These are phyloP conservation scores for Ogataea haglerorum DNA, from an alignment of 805 yeast genomes.

Conservation along the genomic window DNA sequence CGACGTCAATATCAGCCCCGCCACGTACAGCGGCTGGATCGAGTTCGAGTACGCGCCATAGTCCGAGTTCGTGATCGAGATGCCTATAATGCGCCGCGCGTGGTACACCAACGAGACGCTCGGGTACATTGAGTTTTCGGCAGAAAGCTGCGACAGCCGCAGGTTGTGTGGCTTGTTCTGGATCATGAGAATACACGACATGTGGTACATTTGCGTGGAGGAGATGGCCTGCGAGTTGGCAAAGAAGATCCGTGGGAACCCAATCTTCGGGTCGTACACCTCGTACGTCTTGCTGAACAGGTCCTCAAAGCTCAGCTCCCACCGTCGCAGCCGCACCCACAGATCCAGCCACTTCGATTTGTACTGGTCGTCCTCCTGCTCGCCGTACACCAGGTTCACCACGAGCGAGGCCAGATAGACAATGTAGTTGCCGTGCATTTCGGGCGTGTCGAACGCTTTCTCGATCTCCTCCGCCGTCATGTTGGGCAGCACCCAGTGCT, in stretches of 20 bases:
- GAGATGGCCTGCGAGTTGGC: slow-evolving; percentile 41
- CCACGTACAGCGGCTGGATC: slow-evolving; percentile 28
- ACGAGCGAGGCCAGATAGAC: slow-evolving; percentile 37
- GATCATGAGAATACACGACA: slow-evolving; percentile 38
- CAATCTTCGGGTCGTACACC: slow-evolving; percentile 27
- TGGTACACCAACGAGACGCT: slow-evolving; percentile 33
- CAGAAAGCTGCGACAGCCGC: slow-evolving; percentile 23
- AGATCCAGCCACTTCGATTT: slow-evolving; percentile 35
- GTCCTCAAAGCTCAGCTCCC: slow-evolving; percentile 32
- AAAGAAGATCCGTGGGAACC: slow-evolving; percentile 38
- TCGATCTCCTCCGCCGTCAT: slow-evolving; percentile 23
- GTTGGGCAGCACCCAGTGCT: slow-evolving; percentile 35
- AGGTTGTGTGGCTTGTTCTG: slow-evolving; percentile 39
- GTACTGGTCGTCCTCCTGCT: slow-evolving; percentile 28
- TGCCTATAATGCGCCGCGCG: slow-evolving; percentile 37
- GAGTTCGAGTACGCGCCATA: slow-evolving; percentile 27
- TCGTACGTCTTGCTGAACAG: slow-evolving; percentile 34
- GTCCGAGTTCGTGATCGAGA: slow-evolving; percentile 31
- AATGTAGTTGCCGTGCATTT: slow-evolving; percentile 39
- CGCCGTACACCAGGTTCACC: slow-evolving; percentile 31
- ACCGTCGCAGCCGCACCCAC: slow-evolving; percentile 36
- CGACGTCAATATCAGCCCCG: slow-evolving; percentile 24
- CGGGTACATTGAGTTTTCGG: slow-evolving; percentile 6
- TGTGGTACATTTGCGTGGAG: slow-evolving; percentile 39
- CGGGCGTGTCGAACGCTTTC: slow-evolving; percentile 22